phyloP scores from a whole-genome alignment of 352 stramenopile genomes.

The Lagenidium giganteum region DNA sequence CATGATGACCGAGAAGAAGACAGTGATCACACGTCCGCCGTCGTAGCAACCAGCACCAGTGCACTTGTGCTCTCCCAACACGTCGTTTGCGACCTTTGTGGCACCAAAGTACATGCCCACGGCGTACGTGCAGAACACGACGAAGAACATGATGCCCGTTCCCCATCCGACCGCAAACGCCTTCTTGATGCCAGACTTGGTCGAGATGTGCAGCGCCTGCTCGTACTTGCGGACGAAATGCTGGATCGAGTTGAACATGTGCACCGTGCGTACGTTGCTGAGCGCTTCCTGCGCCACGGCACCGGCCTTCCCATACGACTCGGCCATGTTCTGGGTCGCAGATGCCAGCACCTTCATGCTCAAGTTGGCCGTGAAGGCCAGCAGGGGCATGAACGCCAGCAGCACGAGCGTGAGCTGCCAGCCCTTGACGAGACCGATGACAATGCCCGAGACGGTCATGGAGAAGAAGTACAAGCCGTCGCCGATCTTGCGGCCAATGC shows the following conservation, averaged over 20 bases:
- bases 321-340: constrained; percentile 39
- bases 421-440: constrained; percentile 56
- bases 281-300: constrained; percentile 69
- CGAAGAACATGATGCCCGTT: constrained; percentile 63
- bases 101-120: constrained; percentile 78
- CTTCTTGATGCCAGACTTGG: constrained; percentile 42
- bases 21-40: constrained; percentile 54
- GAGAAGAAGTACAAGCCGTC: constrained; percentile 50
- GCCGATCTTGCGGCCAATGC: constrained; percentile 57
- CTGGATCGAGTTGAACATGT: constrained; percentile 70
- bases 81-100: constrained; percentile 55
- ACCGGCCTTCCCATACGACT: constrained; percentile 62
- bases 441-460: constrained; percentile 56
- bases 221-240: constrained; percentile 64
- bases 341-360: constrained; percentile 43
- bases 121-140: constrained; percentile 67
- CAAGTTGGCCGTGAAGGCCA: constrained; percentile 43
- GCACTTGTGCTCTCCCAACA: constrained; percentile 36
- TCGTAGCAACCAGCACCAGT: constrained; percentile 41
- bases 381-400: constrained; percentile 55
- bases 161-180: constrained; percentile 45
- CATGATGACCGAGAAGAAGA: constrained; percentile 74
- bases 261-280: constrained; percentile 68
- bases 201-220: constrained; percentile 32
- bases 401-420: constrained; percentile 69